Base-by-base conservation (phyloP, 208 protist species). In the Crithidia fasciculata region DNA sequence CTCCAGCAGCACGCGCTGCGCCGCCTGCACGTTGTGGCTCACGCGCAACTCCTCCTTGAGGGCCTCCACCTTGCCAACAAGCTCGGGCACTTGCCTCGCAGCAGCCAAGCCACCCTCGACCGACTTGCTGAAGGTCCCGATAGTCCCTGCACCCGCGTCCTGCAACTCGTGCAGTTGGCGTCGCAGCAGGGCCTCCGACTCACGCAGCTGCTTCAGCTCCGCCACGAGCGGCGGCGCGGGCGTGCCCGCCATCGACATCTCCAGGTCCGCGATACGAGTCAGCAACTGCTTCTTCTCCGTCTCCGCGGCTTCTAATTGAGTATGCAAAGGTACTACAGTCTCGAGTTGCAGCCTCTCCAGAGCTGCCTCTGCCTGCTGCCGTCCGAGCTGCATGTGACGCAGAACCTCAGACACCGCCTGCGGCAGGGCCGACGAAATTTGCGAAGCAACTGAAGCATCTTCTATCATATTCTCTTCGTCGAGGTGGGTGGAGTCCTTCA, bases 171-270 rank as follows among this genome's bases (percentile, higher is more conserved):
- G 65, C 36, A 95, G 65, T 58, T 93, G 84, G 43, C 72, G 55
- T 8, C 84, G 83, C 9, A 92, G 77, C 12, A 90, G 52, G 5
- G 74, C 72, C 53, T 95, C 86, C 0, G 83, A 81, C 39, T 78
- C 69, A 13, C 87, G 81, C 41, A 95, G 81, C 64, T 83, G 81
- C 47, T 76, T 76, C 37, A 95, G 57, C 76, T 95, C 90, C 9
- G 70, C 72, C 55, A 91, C 76, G 8, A 90, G 71, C 16, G 90
- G 75, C 50, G 77, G 80, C 2, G 84, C 63, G 8, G 79, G 71
- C n/a, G 70, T 63, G 50, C 64, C 69, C 47, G 72, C 59, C 57
- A 84, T 66, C 15, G 74, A 72, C 64, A 81, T 78, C 61, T 83
- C 81, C 28, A 84, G 61, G 43, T 87, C 82, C 45, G 74, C 64